phyloP scores from a whole-genome alignment of 805 yeast species.

The Starmerella bombi region DNA sequence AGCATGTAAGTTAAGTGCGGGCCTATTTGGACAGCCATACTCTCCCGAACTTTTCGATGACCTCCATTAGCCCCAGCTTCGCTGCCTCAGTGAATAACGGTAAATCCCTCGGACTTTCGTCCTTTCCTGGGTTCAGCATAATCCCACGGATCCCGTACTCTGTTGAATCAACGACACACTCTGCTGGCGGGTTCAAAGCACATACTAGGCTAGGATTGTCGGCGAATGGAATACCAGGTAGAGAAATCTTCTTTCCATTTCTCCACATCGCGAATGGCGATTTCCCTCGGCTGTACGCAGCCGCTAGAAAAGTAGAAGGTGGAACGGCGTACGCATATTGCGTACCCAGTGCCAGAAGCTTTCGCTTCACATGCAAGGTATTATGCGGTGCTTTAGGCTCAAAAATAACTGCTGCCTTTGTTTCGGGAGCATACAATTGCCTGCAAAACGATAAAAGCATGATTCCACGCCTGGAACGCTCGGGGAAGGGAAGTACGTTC shows the following conservation, averaged over 20 bases:
- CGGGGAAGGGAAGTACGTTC: constrained; percentile 19
- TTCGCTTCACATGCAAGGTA: constrained; percentile 7
- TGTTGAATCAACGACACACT: background rate
- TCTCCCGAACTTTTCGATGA: constrained; percentile 4
- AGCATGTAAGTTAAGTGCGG: no score
- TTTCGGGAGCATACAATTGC: constrained; percentile 1
- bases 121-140: constrained; percentile 1
- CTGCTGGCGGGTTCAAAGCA: constrained; percentile 11
- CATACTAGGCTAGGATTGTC: constrained; percentile 4
- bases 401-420: constrained; percentile 6
- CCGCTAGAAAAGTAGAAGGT: constrained; percentile 10
- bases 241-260: background rate
- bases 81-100: constrained; percentile 13
- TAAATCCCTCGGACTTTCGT: background rate
- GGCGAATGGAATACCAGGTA: background rate
- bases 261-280: constrained; percentile 17
- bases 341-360: constrained; percentile 10
- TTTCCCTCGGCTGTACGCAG: constrained; percentile 4
- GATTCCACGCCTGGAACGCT: constrained; percentile 15
- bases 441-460: constrained; percentile 12
- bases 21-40: constrained; percentile 2
- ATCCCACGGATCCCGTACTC: constrained; percentile 11
- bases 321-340: constrained; percentile 6
- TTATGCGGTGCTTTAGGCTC: constrained; percentile 2
- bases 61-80: constrained; percentile 11